phyloP scores from a whole-genome alignment of 805 yeast genomes.

The Sugiyamaella boreocaroliniensis region DNA sequence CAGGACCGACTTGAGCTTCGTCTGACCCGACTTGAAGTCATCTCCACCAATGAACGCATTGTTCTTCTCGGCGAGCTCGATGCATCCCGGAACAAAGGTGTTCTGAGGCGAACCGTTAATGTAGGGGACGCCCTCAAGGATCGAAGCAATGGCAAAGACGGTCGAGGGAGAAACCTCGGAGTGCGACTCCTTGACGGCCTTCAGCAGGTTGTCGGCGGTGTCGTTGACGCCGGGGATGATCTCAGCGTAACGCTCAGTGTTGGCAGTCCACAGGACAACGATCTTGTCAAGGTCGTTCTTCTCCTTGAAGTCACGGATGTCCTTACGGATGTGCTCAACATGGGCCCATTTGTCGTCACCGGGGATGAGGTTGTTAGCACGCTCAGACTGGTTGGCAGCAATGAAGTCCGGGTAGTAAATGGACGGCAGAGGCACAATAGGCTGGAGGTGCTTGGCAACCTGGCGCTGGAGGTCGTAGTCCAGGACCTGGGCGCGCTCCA shows the following conservation, averaged over 20 bases:
- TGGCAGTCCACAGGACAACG: constrained; percentile 93
- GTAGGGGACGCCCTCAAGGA: constrained; percentile 81
- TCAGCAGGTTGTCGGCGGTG: constrained; percentile 70
- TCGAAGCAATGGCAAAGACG: constrained; percentile 88
- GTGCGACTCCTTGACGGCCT: constrained; percentile 70
- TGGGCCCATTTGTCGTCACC: constrained; percentile 78
- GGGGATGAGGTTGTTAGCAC: constrained; percentile 83
- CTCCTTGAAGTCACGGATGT: constrained; percentile 70
- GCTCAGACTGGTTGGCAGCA: constrained; percentile 86
- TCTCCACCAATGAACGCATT: constrained; percentile 87
- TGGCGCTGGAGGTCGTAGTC: constrained; percentile 78
- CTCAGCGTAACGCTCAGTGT: constrained; percentile 88
- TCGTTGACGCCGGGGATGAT: constrained; percentile 76
- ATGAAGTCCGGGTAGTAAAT: constrained; percentile 94
- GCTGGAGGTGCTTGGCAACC: constrained; percentile 55
- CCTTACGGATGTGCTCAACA: constrained; percentile 77
- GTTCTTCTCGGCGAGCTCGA: constrained; percentile 78
- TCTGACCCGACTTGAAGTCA: constrained; percentile 95
- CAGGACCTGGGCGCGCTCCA: constrained; percentile 79
- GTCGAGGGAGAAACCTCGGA: constrained; percentile 87
- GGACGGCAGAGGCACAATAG: constrained; percentile 68
- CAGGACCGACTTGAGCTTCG: constrained; percentile 90
- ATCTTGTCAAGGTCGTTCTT: constrained; percentile 75
- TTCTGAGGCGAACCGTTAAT: constrained; percentile 97
- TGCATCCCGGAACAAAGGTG: constrained; percentile 92